phyloP scores from a whole-genome alignment of 2,329 filamentous ascomycete species.

The Colletotrichum camelliae region DNA sequence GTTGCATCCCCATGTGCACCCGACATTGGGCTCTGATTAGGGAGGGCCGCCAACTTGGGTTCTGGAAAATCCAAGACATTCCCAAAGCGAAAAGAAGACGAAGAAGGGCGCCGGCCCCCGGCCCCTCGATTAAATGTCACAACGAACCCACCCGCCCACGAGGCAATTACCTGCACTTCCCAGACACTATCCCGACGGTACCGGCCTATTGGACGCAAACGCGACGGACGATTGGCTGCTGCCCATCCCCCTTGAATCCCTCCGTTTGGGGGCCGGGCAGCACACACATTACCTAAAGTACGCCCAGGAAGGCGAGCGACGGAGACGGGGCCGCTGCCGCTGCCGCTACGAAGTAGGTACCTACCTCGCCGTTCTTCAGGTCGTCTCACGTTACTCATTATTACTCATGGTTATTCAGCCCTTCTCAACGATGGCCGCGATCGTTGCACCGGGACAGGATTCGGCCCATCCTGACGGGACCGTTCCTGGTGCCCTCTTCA shows the following conservation, averaged over 20 bases:
- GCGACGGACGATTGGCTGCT: conserved; percentile 1
- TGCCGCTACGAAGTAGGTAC: background rate
- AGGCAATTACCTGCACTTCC: conserved; percentile 11
- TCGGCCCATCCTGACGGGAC: background rate
- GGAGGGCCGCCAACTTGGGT: background rate
- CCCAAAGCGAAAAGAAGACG: background rate
- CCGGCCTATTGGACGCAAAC: background rate
- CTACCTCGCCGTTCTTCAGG: background rate
- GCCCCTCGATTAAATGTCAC: background rate
- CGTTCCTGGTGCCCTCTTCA: background rate
- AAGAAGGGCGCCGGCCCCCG: background rate
- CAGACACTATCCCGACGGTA: background rate
- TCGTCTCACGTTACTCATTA: background rate
- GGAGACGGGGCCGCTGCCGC: background rate
- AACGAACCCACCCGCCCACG: conserved; percentile 11
- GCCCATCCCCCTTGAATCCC: background rate
- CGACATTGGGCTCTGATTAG: background rate
- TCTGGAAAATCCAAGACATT: conserved; percentile 11
- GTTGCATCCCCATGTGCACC: conserved; percentile 1
- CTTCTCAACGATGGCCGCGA: background rate
- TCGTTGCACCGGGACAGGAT: background rate
- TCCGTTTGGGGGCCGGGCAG: background rate
- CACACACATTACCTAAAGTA: background rate
- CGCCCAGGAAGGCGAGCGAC: background rate
- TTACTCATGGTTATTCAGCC: background rate